These are phyloP conservation scores for Lentinula sp. DNA, from an alignment of 768 basidiomycete species.

Conservation along the genomic window DNA sequence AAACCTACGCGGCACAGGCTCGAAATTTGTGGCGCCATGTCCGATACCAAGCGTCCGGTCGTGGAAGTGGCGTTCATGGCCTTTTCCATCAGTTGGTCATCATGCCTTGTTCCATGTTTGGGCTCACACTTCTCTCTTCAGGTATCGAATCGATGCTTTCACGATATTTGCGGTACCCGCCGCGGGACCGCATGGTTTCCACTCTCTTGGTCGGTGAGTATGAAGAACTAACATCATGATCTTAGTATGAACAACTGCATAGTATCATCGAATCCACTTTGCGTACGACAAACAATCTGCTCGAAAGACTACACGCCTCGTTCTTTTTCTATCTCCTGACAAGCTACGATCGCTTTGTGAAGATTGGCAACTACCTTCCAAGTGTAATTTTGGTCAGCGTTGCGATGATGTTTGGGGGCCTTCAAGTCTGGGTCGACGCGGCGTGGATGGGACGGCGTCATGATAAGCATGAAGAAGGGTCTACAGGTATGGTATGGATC, in stretches of 20 bases:
- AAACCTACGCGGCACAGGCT: constrained; percentile 51
- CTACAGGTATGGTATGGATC: constrained; percentile 27
- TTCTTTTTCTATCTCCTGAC: constrained; percentile 94
- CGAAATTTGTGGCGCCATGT: constrained; percentile 68
- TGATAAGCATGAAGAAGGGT: constrained; percentile 14
- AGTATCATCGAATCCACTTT: constrained; percentile 86
- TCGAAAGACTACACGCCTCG: constrained; percentile 94
- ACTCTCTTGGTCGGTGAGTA: constrained; percentile 80
- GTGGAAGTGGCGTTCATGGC: constrained; percentile 84
- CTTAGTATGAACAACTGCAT: neutral
- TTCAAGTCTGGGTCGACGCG: constrained; percentile 64
- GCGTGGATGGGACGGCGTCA: constrained; percentile 38
- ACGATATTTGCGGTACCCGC: constrained; percentile 88
- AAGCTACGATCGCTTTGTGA: constrained; percentile 59
- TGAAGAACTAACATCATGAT: constrained; percentile 1
- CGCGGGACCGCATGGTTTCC: constrained; percentile 90
- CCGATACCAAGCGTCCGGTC: constrained; percentile 70
- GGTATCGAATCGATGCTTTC: constrained; percentile 92
- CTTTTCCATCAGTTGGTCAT: constrained; percentile 71
- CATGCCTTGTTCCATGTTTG: neutral
- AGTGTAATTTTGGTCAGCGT: constrained; percentile 80
- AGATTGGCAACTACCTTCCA: constrained; percentile 88
- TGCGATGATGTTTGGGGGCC: constrained; percentile 80
- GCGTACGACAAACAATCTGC: constrained; percentile 86
- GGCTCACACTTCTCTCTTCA: constrained; percentile 19